These are phyloP conservation scores for Chaetoceros tenuissimus DNA, from an alignment of 108 stramenopile species.

Conservation along the genomic window DNA sequence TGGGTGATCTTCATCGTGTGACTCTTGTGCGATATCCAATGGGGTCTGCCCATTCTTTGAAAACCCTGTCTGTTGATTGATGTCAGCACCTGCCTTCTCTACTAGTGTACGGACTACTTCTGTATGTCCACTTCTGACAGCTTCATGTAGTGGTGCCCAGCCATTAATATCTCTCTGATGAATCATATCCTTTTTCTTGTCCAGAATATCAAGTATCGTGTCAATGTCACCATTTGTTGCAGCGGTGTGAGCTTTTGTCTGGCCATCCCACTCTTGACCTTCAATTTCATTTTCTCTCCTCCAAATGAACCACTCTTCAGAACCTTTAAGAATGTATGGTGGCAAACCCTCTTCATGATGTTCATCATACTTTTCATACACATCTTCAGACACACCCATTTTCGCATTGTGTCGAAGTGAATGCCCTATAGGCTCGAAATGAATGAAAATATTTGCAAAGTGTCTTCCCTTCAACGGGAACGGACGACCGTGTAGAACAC, in stretches of 20 bases:
- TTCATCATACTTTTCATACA: slow-evolving; percentile 39
- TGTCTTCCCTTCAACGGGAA: slow-evolving; percentile 74
- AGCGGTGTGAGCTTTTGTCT: slow-evolving; percentile 50
- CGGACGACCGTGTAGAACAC: slow-evolving; percentile 48
- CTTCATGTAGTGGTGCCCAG: slow-evolving; percentile 83
- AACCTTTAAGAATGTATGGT: slow-evolving; percentile 50
- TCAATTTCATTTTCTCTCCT: slow-evolving; percentile 29
- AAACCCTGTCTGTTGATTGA: slow-evolving; percentile 45
- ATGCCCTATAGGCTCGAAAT: slow-evolving; percentile 82
- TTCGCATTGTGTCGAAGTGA: slow-evolving; percentile 59
- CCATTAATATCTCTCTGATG: slow-evolving; percentile 74
- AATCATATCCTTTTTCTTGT: slow-evolving; percentile 40
- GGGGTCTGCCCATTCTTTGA: slow-evolving; percentile 16
- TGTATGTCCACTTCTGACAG: slow-evolving; percentile 58
- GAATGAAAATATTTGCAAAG: slow-evolving; percentile 77
- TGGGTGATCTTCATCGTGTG: neutral
- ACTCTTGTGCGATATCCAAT: slow-evolving; percentile 7
- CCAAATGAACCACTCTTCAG: slow-evolving; percentile 63
- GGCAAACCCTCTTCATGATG: slow-evolving; percentile 69
- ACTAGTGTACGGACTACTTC: slow-evolving; percentile 64
- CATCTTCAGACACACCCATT: slow-evolving; percentile 35
- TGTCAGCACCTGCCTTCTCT: slow-evolving; percentile 60
- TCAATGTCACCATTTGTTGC: slow-evolving; percentile 63
- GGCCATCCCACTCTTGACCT: slow-evolving; percentile 34
- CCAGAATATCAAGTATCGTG: slow-evolving; percentile 25